Conservation (phyloP, 2,329 filamentous ascomycete genomes). For the Clonostachys rosea region DNA sequence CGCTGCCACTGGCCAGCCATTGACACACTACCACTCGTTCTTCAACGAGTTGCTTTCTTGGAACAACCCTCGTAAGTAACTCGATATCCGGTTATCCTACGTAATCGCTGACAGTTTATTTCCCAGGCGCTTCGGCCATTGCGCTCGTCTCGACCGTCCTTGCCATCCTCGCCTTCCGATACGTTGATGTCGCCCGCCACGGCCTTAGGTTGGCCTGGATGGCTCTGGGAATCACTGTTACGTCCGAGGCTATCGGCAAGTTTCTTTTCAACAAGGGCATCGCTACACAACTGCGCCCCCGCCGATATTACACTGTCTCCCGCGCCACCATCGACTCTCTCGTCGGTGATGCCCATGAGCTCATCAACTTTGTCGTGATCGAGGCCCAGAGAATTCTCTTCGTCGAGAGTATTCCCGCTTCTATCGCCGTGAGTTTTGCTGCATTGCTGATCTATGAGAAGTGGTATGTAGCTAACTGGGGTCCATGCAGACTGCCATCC, state of each 20-base stretch:
- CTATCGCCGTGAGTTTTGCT: constrained; percentile 48
- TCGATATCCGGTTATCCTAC: background rate
- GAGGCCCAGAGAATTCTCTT: constrained; percentile 66
- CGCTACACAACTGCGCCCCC: constrained; percentile 61
- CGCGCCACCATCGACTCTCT: constrained; percentile 56
- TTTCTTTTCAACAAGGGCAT: constrained; percentile 56
- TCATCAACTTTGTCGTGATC: constrained; percentile 69
- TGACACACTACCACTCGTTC: constrained; percentile 68
- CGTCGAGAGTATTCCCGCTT: constrained; percentile 60
- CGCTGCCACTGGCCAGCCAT: constrained; percentile 55
- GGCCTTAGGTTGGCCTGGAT: constrained; percentile 62
- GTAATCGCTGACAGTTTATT: constrained; percentile 6
- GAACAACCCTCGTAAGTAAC: constrained; percentile 58
- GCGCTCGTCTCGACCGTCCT: constrained; percentile 55
- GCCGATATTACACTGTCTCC: constrained; percentile 63
- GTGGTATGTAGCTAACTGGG: constrained; percentile 4
- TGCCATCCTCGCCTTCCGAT: constrained; percentile 59
- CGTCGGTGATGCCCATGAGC: constrained; percentile 61
- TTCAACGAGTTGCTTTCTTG: constrained; percentile 66
- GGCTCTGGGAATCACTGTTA: constrained; percentile 53
- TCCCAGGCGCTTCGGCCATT: constrained; percentile 57
- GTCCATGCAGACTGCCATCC: constrained; percentile 46
- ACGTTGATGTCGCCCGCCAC: constrained; percentile 63
- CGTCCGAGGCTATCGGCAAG: constrained; percentile 59
- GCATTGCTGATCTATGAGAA: background rate